A percentile compares a stretch with the other conserved stretches of the same genome.
Evolutionary conservation across 2,329 filamentous ascomycete species (phyloP).

Genomic region (Meredithiella fracta): DNA sequence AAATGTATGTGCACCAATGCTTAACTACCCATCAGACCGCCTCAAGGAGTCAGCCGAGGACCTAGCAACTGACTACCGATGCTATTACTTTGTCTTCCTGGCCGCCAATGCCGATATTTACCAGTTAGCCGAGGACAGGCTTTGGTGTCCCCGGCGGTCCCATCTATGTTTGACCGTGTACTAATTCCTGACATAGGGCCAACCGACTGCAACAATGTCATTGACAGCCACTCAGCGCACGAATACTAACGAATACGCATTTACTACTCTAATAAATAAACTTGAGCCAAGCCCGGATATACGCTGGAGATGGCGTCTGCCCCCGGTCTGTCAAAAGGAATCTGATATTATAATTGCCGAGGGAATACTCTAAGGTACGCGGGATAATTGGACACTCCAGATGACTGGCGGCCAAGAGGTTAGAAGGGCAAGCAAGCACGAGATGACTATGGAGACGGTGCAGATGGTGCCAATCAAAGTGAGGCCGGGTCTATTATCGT

Average conservation of each 20-base stretch:
- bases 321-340: not conserved
- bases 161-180: no score
- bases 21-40: not conserved
- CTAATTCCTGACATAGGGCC: no score
- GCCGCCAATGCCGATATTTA: not conserved
- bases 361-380: not conserved
- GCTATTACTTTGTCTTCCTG: not conserved
- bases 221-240: no score
- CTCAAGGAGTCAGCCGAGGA: not conserved
- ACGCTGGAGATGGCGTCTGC: no score
- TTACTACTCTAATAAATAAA: no score
- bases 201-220: no score
- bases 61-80: not conserved
- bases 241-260: no score
- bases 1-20: not conserved
- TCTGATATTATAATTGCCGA: not conserved
- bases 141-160: no score
- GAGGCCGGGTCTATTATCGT: not conserved
- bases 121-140: not conserved
- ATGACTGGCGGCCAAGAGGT: no score
- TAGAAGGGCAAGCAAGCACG: no score
- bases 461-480: not conserved
- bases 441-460: no score
- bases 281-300: no score
- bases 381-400: not conserved